These are phyloP conservation scores for Pulveroboletus sp. DNA, from an alignment of 768 basidiomycete species.

Conservation along the genomic window DNA sequence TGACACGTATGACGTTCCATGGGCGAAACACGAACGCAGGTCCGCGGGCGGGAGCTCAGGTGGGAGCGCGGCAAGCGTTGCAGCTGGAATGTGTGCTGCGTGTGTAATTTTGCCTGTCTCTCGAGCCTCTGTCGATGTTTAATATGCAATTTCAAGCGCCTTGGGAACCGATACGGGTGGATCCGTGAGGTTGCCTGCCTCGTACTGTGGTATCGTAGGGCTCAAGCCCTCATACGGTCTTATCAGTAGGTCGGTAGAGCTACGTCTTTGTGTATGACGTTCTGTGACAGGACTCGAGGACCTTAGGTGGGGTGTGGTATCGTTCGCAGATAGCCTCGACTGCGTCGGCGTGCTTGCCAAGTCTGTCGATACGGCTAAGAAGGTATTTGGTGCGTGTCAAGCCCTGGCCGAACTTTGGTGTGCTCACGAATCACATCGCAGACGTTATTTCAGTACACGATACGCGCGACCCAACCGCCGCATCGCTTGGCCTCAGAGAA, in stretches of 20 bases:
- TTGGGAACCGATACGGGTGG: constrained; percentile 95
- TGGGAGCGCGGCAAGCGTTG: constrained; percentile 92
- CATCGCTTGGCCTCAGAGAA: constrained; percentile 35
- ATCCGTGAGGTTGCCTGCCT: constrained; percentile 87
- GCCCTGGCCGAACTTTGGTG: neutral
- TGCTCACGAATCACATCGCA: constrained; percentile 14
- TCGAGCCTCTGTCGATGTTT: neutral
- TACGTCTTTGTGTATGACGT: neutral
- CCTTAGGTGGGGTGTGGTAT: constrained; percentile 79
- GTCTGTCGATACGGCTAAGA: constrained; percentile 43
- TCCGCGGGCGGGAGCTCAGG: constrained; percentile 93
- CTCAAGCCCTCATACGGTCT: constrained; percentile 95
- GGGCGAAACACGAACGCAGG: constrained; percentile 37
- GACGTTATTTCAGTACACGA: constrained; percentile 48
- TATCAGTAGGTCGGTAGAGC: constrained; percentile 63
- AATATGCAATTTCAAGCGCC: constrained; percentile 48
- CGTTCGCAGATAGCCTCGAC: constrained; percentile 93
- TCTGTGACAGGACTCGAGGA: constrained; percentile 4
- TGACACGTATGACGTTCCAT: constrained; percentile 10
- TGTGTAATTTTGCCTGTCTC: constrained; percentile 39
- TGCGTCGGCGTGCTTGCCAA: constrained; percentile 81
- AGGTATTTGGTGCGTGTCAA: constrained; percentile 53
- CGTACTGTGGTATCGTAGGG: constrained; percentile 89
- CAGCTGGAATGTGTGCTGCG: constrained; percentile 79
- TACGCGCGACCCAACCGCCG: constrained; percentile 69